Evolutionary conservation across 768 basidiomycete species (phyloP).

Genomic region (Suillus decipiens): DNA sequence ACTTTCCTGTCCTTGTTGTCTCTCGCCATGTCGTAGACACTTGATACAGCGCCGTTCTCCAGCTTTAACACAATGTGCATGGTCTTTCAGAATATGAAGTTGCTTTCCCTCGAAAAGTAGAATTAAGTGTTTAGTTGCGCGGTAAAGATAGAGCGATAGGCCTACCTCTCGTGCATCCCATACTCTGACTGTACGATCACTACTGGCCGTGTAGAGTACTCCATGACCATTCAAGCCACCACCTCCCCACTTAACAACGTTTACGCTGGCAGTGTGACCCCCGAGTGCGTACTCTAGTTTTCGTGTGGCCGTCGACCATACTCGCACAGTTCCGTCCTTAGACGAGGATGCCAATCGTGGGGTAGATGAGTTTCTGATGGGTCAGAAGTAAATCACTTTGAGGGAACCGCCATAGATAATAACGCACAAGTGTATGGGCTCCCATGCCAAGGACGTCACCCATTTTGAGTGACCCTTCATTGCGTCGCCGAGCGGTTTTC

Average conservation of each 20-base stretch:
- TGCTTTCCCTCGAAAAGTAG: conserved; percentile 64
- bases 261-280: conserved; percentile 92
- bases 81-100: conserved; percentile 85
- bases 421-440: conserved; percentile 88
- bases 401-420: conserved; percentile 7
- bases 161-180: conserved; percentile 86
- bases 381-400: conserved; percentile 9
- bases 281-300: conserved; percentile 82
- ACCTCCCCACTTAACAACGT: conserved; percentile 96
- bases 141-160: conserved; percentile 8
- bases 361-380: conserved; percentile 63
- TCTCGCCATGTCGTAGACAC: too few species aligned
- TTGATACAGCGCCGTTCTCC: too few species aligned
- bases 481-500: conserved; percentile 85
- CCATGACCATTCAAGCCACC: conserved; percentile 65
- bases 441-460: conserved; percentile 95
- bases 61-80: conserved; percentile 68
- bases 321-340: conserved; percentile 94
- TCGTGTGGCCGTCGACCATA: conserved; percentile 82
- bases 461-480: conserved; percentile 95
- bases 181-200: conserved; percentile 90
- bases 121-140: conserved; percentile 5
- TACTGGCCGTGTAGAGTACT: conserved; percentile 92
- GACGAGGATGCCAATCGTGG: conserved; percentile 94
- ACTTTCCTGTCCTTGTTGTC: too few species aligned